These are phyloP conservation scores for Coemansia sp. DNA, from an alignment of 192 early-diverging fungal genomes.

Conservation along the genomic window DNA sequence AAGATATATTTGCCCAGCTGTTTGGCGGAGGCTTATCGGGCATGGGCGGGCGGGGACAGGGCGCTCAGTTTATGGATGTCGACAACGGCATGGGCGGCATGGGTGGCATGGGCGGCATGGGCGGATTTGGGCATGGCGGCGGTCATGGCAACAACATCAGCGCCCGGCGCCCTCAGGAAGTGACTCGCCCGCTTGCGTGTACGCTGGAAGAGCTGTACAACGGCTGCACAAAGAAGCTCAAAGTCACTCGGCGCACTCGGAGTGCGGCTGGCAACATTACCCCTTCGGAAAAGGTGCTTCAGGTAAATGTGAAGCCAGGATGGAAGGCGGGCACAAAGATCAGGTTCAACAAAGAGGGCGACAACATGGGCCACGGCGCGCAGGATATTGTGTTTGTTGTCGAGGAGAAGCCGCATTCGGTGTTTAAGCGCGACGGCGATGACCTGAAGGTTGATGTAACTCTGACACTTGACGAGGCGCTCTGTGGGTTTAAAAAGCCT, in stretches of 20 bases:
- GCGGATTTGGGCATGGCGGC: constrained; percentile 34
- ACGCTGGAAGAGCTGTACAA: constrained; percentile 91
- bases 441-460: constrained; percentile 67
- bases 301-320: constrained; percentile 85
- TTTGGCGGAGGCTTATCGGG: constrained; percentile 59
- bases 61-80: constrained; percentile 56
- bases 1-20: constrained; percentile 90
- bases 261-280: constrained; percentile 28
- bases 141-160: constrained; percentile 32
- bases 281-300: constrained; percentile 76
- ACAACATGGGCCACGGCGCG: constrained; percentile 74
- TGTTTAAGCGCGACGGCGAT: constrained; percentile 87
- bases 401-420: constrained; percentile 88
- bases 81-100: constrained; percentile 53
- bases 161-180: constrained; percentile 60
- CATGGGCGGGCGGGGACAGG: constrained; percentile 52
- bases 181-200: constrained; percentile 70
- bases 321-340: constrained; percentile 99
- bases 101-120: constrained; percentile 45
- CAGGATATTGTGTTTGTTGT: constrained; percentile 96
- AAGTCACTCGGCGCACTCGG: constrained; percentile 75
- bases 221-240: constrained; percentile 88
- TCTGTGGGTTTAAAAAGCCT: constrained; percentile 70
- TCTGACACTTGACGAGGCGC: constrained; percentile 75
- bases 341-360: constrained; percentile 85